Percentiles rank a stretch among this genome's conserved stretches.
phyloP scores from a whole-genome alignment of 306 rosid species.

The Gleditsia sinensis region DNA sequence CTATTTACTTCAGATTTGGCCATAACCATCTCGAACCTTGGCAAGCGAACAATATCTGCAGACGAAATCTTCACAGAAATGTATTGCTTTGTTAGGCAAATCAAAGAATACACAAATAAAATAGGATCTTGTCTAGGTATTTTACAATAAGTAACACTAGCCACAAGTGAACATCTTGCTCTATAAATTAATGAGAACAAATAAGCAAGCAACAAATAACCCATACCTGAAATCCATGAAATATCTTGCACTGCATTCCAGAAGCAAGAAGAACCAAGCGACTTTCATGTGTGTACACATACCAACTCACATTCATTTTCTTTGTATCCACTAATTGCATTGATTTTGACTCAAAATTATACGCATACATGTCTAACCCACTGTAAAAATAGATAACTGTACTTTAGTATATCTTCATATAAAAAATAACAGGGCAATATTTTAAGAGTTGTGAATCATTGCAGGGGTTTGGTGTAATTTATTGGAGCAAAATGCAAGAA shows the following conservation, averaged over 20 bases:
- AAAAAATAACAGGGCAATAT: slow-evolving; percentile 16
- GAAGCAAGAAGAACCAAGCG: slow-evolving; percentile 97
- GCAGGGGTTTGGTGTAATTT: slow-evolving; percentile 17
- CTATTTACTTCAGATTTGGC: slow-evolving; percentile 89
- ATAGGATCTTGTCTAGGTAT: slow-evolving; percentile 17
- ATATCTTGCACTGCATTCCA: slow-evolving; percentile 98
- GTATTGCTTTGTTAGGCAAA: slow-evolving; percentile 42
- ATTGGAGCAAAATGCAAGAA: slow-evolving; percentile 22
- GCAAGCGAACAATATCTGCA: slow-evolving; percentile 89
- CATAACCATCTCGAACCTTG: slow-evolving; percentile 95
- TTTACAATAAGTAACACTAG: not conserved
- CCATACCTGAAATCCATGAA: slow-evolving; percentile 92
- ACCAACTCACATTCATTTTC: slow-evolving; percentile 88
- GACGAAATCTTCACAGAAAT: slow-evolving; percentile 79
- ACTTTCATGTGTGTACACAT: slow-evolving; percentile 95
- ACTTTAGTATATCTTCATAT: slow-evolving; percentile 30
- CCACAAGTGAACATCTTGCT: slow-evolving; percentile 3
- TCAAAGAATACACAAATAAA: slow-evolving; percentile 11
- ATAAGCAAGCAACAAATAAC: slow-evolving; percentile 14
- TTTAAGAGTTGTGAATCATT: not conserved
- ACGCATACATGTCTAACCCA: slow-evolving; percentile 89
- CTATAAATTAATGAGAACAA: slow-evolving; percentile 14
- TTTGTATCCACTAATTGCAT: slow-evolving; percentile 83
- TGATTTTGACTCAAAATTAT: slow-evolving; percentile 65
- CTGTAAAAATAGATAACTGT: slow-evolving; percentile 45